Evolutionary conservation across 2,329 filamentous ascomycete genomes (phyloP), one percentile per base, ranked within the genome.

Genomic region (Chaetomiaceae sp.): DNA sequence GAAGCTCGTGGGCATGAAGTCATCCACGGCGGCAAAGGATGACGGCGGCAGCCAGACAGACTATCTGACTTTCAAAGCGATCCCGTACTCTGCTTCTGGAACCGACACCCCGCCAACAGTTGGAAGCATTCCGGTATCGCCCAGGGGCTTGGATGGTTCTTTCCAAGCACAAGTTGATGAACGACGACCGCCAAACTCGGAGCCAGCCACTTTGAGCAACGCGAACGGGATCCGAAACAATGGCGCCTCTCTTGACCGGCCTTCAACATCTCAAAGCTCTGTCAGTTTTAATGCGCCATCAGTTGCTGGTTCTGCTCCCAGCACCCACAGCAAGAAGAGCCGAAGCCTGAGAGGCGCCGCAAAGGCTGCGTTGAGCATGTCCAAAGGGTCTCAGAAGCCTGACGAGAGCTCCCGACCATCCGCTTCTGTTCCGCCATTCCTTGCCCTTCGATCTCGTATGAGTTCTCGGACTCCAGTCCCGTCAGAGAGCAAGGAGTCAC

Each of bases 291-390:
- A 42, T 19, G 53, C 27, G 6, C 51, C 48, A 10, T 59, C 55
- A 9, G 41, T 41, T 34, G 20, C 55, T 5, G 50, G 50, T 3
- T 55, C 58, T 13, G 44, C 27, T 8, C 19, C 52, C 3, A 37
- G 47, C 40, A 51, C 12, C 14, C 54, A 57, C 9, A 55, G 41
- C 41, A 59, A 62, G n/a, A 69, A 62, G 53, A 38, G 23, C 14
- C 65, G 65, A 50, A 67, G 62, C 50, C 56, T 70, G 45, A 66
- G 60, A 48, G 68, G 67, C 46, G 66, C 67, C 12, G 66, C 67
- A 21, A 68, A 61, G 46, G 62, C 66, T 20, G 65, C 65, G 25
- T 61, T 70, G 14, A 53, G 60, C 23, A 62, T 60, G 6, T 58
- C 60, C 6, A 56, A 45, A 13, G 47, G 42, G 10, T 21, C 51